Evolutionary conservation across 352 stramenopile species (phyloP).

Genomic region (Globisporangium megalacanthum): DNA sequence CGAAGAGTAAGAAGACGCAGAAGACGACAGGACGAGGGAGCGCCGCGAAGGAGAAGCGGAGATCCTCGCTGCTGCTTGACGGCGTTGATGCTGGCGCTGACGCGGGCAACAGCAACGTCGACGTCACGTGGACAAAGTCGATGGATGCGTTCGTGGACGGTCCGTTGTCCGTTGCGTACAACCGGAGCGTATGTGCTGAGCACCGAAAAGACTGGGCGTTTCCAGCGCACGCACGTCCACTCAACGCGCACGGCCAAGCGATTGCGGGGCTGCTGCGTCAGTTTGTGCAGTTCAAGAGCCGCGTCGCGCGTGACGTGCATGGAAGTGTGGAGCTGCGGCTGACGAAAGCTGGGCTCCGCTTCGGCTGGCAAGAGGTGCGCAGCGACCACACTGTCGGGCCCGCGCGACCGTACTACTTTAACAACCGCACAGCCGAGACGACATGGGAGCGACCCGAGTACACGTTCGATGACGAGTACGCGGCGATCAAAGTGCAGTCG

Average conservation of each 20-base stretch:
- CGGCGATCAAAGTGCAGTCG: slow-evolving; percentile 60
- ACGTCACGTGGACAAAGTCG: slow-evolving; percentile 8
- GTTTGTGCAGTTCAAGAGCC: slow-evolving; percentile 22
- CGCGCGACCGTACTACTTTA: slow-evolving; percentile 39
- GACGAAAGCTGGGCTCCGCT: slow-evolving; percentile 51
- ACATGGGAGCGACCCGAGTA: slow-evolving; percentile 62
- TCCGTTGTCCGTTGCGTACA: slow-evolving; percentile 31
- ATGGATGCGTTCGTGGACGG: slow-evolving; percentile 10
- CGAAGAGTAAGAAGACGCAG: background rate
- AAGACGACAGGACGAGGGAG: background rate
- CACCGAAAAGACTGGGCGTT: slow-evolving; percentile 49
- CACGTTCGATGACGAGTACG: slow-evolving; percentile 60
- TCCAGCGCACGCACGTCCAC: slow-evolving; percentile 37
- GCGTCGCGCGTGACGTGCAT: slow-evolving; percentile 14
- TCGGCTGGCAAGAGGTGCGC: slow-evolving; percentile 54
- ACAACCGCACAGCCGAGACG: slow-evolving; percentile 30
- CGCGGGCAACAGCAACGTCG: background rate
- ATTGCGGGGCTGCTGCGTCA: slow-evolving; percentile 41
- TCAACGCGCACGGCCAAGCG: slow-evolving; percentile 41
- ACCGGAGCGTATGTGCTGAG: slow-evolving; percentile 44
- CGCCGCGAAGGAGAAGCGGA: background rate
- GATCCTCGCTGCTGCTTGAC: background rate
- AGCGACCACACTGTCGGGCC: background rate
- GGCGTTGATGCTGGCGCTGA: background rate
- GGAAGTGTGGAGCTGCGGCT: slow-evolving; percentile 27